Conservation (phyloP, 768 basidiomycete genomes). For the Russula emetica region DNA sequence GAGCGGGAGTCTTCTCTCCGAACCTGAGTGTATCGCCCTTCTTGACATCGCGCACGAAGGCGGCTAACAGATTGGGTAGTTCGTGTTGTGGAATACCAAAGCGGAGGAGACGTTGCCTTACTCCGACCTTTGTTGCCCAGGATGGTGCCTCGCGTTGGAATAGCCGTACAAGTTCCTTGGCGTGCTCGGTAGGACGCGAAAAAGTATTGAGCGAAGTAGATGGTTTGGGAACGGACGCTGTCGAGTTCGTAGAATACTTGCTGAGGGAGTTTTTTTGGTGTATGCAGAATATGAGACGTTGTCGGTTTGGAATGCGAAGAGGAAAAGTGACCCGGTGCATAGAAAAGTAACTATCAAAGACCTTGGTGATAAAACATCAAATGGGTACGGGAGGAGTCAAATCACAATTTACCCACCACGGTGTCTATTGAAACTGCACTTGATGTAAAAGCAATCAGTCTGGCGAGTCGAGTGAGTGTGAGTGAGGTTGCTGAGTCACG, state of each 20-base stretch:
- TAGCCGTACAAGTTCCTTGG: constrained; percentile 1
- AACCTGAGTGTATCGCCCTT: constrained; percentile 25
- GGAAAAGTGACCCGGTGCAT: constrained; percentile 14
- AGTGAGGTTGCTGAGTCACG: not conserved
- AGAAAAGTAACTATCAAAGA: not conserved
- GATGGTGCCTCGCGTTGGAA: constrained; percentile 19
- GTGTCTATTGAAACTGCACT: not conserved
- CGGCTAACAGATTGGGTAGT: constrained; percentile 40
- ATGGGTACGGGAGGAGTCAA: not conserved
- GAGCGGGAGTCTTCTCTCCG: constrained; percentile 36
- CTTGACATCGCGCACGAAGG: constrained; percentile 41
- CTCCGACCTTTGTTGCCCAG: constrained; percentile 23
- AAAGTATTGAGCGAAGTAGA: not conserved
- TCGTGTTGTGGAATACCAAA: constrained; percentile 49
- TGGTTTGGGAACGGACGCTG: not conserved
- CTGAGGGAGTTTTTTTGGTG: not conserved
- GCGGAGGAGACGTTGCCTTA: constrained; percentile 40
- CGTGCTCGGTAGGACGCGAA: no score
- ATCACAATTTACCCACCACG: not conserved
- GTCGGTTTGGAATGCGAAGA: not conserved
- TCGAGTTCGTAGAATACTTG: not conserved
- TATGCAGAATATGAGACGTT: not conserved
- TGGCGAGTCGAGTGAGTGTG: no score
- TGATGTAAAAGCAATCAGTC: no score
- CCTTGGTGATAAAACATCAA: not conserved